phyloP scores from a whole-genome alignment of 2,329 filamentous ascomycete species.

The Sporothrix globosa region DNA sequence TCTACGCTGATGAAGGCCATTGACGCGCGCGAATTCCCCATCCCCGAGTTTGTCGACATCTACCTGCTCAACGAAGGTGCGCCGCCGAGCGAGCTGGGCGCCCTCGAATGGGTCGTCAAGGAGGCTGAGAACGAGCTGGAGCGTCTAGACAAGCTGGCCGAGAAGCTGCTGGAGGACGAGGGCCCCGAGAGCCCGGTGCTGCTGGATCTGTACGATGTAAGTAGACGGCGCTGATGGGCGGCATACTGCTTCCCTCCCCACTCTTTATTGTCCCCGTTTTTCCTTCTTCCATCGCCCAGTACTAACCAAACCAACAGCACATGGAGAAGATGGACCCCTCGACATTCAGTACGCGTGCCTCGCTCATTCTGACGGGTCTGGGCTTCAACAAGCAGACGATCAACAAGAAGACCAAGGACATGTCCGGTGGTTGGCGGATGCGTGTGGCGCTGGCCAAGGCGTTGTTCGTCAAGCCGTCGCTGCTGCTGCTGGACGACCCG shows the following conservation, averaged over 20 bases:
- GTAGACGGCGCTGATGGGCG: slow-evolving; percentile 41
- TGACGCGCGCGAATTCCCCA: slow-evolving; percentile 87
- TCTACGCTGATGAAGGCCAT: slow-evolving; percentile 97
- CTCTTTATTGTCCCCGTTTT: background rate
- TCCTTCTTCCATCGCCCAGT: background rate
- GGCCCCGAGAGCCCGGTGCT: slow-evolving; percentile 89
- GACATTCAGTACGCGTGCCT: slow-evolving; percentile 93
- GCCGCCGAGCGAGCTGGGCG: slow-evolving; percentile 82
- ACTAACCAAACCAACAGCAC: slow-evolving; percentile 60
- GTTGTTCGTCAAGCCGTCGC: slow-evolving; percentile 95
- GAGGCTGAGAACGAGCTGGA: slow-evolving; percentile 94
- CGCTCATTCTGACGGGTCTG: slow-evolving; percentile 95
- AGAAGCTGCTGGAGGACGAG: slow-evolving; percentile 87
- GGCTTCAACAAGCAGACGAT: slow-evolving; percentile 99
- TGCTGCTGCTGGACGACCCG: slow-evolving; percentile 95
- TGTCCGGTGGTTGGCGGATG: slow-evolving; percentile 99
- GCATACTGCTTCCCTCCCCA: background rate
- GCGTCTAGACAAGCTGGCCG: slow-evolving; percentile 82
- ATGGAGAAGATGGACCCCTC: slow-evolving; percentile 99
- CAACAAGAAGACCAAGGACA: slow-evolving; percentile 99
- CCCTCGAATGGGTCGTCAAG: slow-evolving; percentile 94
- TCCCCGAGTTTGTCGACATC: slow-evolving; percentile 96
- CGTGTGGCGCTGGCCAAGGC: slow-evolving; percentile 97
- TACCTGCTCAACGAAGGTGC: slow-evolving; percentile 98
- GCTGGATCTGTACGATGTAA: slow-evolving; percentile 93